Percentiles rank a stretch among this genome's conserved stretches.
These are phyloP conservation scores for Arachnomyces sp. DNA, from an alignment of 2,329 filamentous ascomycete genomes.

Conservation along the genomic window DNA sequence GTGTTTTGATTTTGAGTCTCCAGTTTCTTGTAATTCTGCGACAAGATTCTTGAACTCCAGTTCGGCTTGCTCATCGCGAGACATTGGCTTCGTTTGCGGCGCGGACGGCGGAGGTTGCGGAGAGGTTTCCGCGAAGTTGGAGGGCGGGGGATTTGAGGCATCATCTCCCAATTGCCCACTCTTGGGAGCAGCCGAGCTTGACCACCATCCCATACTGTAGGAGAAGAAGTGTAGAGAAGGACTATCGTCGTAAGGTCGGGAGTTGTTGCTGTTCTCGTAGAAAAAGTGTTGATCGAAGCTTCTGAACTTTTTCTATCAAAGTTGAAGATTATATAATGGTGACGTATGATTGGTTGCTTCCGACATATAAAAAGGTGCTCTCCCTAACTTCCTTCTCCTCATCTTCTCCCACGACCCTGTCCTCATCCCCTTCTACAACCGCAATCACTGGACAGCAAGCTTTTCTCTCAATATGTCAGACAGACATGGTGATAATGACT, in stretches of 20 bases:
- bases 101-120: conserved; percentile 11
- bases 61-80: conserved; percentile 43
- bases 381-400: no score
- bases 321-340: no score
- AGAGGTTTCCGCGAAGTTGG: conserved; percentile 6
- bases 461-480: no score
- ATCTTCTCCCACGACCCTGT: no score
- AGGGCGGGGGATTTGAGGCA: conserved; percentile 10
- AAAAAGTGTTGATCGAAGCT: background rate
- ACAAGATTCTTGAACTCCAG: conserved; percentile 48
- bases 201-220: conserved; percentile 40
- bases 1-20: conserved; percentile 13
- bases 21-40: conserved; percentile 36
- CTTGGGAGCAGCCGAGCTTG: conserved; percentile 26
- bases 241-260: no score
- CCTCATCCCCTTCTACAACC: no score
- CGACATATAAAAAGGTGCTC: no score
- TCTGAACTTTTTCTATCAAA: no score
- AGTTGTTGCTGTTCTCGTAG: background rate
- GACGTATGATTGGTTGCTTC: no score
- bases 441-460: no score
- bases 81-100: conserved; percentile 22
- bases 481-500: no score
- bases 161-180: conserved; percentile 17
- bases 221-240: no score